Evolutionary conservation across 371 early-diverging fungal species (phyloP).

Genomic region (Nematocida ausubeli): DNA sequence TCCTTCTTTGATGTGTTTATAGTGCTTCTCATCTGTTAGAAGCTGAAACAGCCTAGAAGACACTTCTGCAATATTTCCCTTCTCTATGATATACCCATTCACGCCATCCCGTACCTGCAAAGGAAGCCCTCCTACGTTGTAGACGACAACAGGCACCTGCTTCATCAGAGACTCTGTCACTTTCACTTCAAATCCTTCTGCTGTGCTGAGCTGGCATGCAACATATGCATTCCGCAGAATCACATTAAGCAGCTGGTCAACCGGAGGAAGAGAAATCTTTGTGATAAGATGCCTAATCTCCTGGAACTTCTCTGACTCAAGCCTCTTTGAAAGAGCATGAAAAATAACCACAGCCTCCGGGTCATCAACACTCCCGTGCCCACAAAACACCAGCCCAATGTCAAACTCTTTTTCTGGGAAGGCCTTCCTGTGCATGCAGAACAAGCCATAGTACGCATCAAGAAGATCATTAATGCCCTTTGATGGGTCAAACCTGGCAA

Average conservation of each 20-base stretch:
- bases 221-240: slow-evolving; percentile 72
- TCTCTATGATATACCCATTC: slow-evolving; percentile 72
- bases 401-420: slow-evolving; percentile 64
- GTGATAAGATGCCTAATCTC: slow-evolving; percentile 50
- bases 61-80: slow-evolving; percentile 71
- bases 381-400: slow-evolving; percentile 75
- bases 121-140: slow-evolving; percentile 75
- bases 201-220: slow-evolving; percentile 74
- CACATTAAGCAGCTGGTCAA: slow-evolving; percentile 75
- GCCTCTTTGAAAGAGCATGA: slow-evolving; percentile 69
- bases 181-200: slow-evolving; percentile 82
- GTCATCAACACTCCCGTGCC: slow-evolving; percentile 79
- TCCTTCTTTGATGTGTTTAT: slow-evolving; percentile 23
- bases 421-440: slow-evolving; percentile 69
- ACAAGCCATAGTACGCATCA: slow-evolving; percentile 72
- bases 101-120: slow-evolving; percentile 72
- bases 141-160: slow-evolving; percentile 72
- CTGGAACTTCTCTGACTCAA: slow-evolving; percentile 67
- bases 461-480: slow-evolving; percentile 77
- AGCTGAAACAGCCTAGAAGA: slow-evolving; percentile 70
- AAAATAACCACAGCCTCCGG: slow-evolving; percentile 70
- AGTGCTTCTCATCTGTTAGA: slow-evolving; percentile 66
- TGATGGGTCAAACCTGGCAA: slow-evolving; percentile 81
- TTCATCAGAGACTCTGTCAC: slow-evolving; percentile 78
- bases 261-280: slow-evolving; percentile 72